Evolutionary conservation across 2,329 filamentous ascomycete species (phyloP).

Genomic region (Chalaropsis ovoidea): DNA sequence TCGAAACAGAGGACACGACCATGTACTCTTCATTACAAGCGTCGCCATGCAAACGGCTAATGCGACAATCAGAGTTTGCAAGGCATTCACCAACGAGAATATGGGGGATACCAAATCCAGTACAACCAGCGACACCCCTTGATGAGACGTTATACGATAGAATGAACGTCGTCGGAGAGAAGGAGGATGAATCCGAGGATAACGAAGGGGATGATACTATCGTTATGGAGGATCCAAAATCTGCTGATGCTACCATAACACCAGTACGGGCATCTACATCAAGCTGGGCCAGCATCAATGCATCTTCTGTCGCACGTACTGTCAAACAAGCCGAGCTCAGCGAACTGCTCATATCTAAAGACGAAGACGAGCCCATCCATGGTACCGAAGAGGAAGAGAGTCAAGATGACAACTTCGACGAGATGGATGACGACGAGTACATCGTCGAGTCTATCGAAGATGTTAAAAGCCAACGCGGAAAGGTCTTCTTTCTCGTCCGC

Average conservation of each 20-base stretch:
- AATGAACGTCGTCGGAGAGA: not conserved
- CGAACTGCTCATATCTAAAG: not conserved
- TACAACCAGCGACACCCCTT: not conserved
- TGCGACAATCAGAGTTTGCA: not conserved
- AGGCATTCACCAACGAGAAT: not conserved
- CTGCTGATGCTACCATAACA: not conserved
- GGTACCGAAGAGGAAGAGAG: not conserved
- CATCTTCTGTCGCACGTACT: not conserved
- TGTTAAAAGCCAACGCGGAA: slow-evolving; percentile 35
- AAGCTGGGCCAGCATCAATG: slow-evolving; percentile 15
- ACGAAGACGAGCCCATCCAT: too few relatives aligned
- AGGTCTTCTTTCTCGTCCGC: slow-evolving; percentile 42
- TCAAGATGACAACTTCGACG: not conserved
- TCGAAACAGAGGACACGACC: not conserved
- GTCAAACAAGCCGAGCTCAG: not conserved
- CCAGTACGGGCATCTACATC: not conserved
- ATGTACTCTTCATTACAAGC: not conserved
- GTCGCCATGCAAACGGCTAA: not conserved
- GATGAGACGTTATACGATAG: not conserved
- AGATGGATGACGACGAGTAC: slow-evolving; percentile 28
- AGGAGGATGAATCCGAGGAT: not conserved
- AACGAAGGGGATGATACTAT: not conserved
- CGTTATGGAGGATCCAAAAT: not conserved
- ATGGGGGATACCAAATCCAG: not conserved
- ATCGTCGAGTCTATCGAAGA: slow-evolving; percentile 38